phyloP scores from a whole-genome alignment of 352 stramenopile genomes.

The Phytophthora citricola region DNA sequence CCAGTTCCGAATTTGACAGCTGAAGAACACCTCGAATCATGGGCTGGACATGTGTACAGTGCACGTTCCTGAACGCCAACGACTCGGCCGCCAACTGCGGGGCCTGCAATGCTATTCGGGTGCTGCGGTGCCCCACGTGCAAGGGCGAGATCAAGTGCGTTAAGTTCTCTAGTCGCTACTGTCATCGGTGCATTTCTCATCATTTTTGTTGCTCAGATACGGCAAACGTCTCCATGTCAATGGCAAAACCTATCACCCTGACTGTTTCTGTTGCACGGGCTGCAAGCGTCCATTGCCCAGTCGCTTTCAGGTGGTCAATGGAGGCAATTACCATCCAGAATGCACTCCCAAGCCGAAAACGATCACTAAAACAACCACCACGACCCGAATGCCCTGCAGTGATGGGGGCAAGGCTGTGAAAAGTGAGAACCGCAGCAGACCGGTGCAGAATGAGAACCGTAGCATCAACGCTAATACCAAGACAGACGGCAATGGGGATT shows the following conservation, averaged over 20 bases:
- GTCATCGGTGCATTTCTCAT: slow-evolving; percentile 13
- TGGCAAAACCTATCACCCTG: slow-evolving; percentile 48
- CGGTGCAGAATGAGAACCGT: slow-evolving; percentile 18
- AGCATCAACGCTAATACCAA: slow-evolving; percentile 27
- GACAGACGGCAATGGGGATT: neutral
- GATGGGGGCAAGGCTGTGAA: neutral
- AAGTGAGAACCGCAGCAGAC: slow-evolving; percentile 1
- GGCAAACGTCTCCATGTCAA: slow-evolving; percentile 51
- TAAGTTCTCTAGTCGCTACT: neutral
- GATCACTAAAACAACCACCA: slow-evolving; percentile 25
- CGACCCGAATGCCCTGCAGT: slow-evolving; percentile 6
- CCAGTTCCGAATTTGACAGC: slow-evolving; percentile 28
- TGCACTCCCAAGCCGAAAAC: slow-evolving; percentile 40
- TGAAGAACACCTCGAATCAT: slow-evolving; percentile 22
- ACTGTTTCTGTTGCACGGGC: slow-evolving; percentile 57
- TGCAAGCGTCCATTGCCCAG: slow-evolving; percentile 41
- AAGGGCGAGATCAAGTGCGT: slow-evolving; percentile 44
- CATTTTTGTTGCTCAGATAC: slow-evolving; percentile 27
- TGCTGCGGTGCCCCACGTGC: slow-evolving; percentile 48
- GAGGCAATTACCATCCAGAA: slow-evolving; percentile 47
- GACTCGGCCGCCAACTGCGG: slow-evolving; percentile 41
- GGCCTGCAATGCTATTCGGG: slow-evolving; percentile 50
- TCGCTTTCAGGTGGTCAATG: slow-evolving; percentile 51
- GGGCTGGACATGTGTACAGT: slow-evolving; percentile 51
- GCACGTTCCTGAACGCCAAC: slow-evolving; percentile 55